Conservation (phyloP, 2,329 filamentous ascomycete species). For the Penicillium brevicompactum region DNA sequence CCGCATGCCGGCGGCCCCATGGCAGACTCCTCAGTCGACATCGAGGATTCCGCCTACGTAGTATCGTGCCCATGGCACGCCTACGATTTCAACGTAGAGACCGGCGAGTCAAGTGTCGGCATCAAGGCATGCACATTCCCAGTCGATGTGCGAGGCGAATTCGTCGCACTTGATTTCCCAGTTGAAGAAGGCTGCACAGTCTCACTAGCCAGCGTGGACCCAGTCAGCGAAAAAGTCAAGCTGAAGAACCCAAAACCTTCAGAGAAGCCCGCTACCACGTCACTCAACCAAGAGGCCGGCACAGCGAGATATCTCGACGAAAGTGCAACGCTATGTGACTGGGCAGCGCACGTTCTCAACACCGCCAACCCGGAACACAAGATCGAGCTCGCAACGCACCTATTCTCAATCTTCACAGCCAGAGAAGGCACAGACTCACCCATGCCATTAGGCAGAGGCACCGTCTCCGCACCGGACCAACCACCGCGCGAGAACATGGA, state of each 20-base stretch:
- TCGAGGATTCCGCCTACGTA: conserved; percentile 52
- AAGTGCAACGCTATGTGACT: conserved; percentile 50
- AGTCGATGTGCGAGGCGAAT: conserved; percentile 39
- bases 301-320: conserved; percentile 40
- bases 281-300: conserved; percentile 11
- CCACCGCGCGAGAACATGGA: conserved; percentile 46
- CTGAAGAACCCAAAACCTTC: conserved; percentile 39
- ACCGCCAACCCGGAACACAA: conserved; percentile 51
- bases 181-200: conserved; percentile 28
- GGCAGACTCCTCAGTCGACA: conserved; percentile 49
- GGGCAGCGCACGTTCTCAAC: conserved; percentile 50
- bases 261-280: conserved; percentile 10
- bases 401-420: conserved; percentile 46
- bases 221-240: conserved; percentile 50
- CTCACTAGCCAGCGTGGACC: conserved; percentile 37
- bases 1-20: conserved; percentile 52
- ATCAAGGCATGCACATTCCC: conserved; percentile 52
- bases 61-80: conserved; percentile 54
- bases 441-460: conserved; percentile 46
- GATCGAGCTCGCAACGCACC: conserved; percentile 49
- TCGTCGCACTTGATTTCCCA: conserved; percentile 38
- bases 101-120: conserved; percentile 51
- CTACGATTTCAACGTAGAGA: conserved; percentile 54
- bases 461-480: conserved; percentile 39
- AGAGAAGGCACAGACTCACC: conserved; percentile 43